Percentiles rank a stretch among this genome's conserved stretches.
phyloP scores from a whole-genome alignment of 352 stramenopile genomes.

The Phytophthora colocasiae region DNA sequence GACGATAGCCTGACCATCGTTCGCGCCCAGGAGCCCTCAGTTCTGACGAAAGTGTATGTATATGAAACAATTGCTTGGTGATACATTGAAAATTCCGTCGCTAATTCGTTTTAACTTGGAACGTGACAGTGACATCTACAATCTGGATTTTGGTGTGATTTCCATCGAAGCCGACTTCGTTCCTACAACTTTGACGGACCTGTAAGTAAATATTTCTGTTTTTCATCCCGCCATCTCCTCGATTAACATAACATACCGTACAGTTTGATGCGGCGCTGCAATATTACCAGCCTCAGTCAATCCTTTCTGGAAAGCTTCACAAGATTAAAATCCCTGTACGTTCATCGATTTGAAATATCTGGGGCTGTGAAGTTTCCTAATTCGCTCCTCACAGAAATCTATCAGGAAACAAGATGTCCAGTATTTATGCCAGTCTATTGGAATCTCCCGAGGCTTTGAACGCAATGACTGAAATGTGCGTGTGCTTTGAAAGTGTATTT shows the following conservation, averaged over 20 bases:
- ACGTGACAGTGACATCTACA: conserved; percentile 38
- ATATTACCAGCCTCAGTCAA: conserved; percentile 37
- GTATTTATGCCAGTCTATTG: conserved; percentile 39
- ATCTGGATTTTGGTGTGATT: conserved; percentile 42
- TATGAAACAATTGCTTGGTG: background rate
- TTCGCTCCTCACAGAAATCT: conserved; percentile 28
- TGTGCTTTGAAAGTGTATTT: background rate
- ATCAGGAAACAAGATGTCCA: conserved; percentile 41
- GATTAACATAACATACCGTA: conserved; percentile 2
- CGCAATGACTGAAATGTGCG: conserved; percentile 41
- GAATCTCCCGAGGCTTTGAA: conserved; percentile 27
- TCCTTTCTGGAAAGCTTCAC: conserved; percentile 45
- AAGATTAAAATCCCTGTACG: conserved; percentile 35
- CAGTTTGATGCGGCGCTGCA: conserved; percentile 41
- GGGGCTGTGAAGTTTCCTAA: too few relatives aligned
- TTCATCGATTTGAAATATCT: background rate
- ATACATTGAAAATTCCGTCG: background rate
- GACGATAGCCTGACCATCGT: conserved; percentile 32
- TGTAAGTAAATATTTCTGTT: conserved; percentile 30
- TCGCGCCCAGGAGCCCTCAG: conserved; percentile 26
- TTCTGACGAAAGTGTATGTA: conserved; percentile 38
- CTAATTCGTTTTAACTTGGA: conserved; percentile 4
- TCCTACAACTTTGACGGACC: conserved; percentile 35
- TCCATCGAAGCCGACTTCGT: conserved; percentile 35
- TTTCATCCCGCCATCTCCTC: background rate